A percentile compares a stretch with the other conserved stretches of the same genome.
Conservation (phyloP, 257 asterid genomes). For the Scutellaria baicalensis region DNA sequence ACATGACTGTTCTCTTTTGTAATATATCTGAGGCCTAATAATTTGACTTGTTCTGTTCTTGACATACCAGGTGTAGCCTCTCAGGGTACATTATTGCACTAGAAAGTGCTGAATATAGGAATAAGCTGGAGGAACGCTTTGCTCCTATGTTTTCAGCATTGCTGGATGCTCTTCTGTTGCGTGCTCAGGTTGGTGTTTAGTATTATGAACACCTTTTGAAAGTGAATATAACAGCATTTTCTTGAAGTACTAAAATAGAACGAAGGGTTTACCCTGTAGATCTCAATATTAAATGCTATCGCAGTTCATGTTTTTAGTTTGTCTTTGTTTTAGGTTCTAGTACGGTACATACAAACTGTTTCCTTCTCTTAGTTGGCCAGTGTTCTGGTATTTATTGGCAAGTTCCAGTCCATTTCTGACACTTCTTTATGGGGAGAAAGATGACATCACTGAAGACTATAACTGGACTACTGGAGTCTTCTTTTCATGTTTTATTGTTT, state of each 20-base stretch:
- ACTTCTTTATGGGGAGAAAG: not conserved
- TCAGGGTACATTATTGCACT: slow-evolving; percentile 61
- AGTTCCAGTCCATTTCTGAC: not conserved
- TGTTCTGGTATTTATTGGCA: not conserved
- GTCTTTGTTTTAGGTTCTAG: not conserved
- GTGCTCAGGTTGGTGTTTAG: slow-evolving; percentile 58
- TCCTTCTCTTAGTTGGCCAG: not conserved
- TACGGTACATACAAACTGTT: not conserved
- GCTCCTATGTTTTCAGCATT: slow-evolving; percentile 64
- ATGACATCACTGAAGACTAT: not conserved
- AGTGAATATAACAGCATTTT: slow-evolving; percentile 2
- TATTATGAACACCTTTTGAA: not conserved
- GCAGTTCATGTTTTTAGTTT: not conserved
- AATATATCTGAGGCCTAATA: slow-evolving; percentile 5
- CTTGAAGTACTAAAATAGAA: not conserved
- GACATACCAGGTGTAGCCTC: slow-evolving; percentile 67
- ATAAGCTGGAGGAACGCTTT: slow-evolving; percentile 42
- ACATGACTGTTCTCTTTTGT: not conserved
- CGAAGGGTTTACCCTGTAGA: not conserved
- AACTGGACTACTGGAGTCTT: not conserved
- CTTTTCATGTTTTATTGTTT: not conserved
- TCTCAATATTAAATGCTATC: not conserved
- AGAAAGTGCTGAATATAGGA: slow-evolving; percentile 41
- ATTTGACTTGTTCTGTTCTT: slow-evolving; percentile 10
- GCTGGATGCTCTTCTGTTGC: slow-evolving; percentile 68